phyloP scores from a whole-genome alignment of 129 eudicot species.

The Scalesia atractyloides region DNA sequence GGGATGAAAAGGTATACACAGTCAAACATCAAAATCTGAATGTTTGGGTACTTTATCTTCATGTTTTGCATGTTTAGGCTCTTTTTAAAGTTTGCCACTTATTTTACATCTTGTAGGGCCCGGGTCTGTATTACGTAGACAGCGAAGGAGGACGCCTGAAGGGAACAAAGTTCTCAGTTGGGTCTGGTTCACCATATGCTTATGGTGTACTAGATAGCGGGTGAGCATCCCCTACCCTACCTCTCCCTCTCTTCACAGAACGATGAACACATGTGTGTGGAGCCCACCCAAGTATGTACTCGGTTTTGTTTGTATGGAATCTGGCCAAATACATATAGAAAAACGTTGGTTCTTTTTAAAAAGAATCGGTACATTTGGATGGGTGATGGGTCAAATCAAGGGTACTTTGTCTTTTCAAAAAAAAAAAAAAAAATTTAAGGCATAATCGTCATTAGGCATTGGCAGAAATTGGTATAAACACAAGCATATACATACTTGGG shows the following conservation, averaged over 20 bases:
- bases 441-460: not conserved
- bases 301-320: not conserved
- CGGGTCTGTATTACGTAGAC: conserved; percentile 96
- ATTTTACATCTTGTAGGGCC: conserved; percentile 59
- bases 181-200: conserved; percentile 99
- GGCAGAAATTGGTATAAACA: not conserved
- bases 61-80: not conserved
- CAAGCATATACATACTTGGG: too few species aligned
- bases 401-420: not conserved
- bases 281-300: not conserved
- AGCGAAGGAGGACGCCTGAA: conserved; percentile 99
- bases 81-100: conserved; percentile 4
- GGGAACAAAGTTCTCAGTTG: conserved; percentile 93
- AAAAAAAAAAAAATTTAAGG: too few species aligned
- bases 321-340: not conserved
- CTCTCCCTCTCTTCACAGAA: not conserved
- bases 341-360: not conserved
- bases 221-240: conserved; percentile 38
- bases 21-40: not conserved
- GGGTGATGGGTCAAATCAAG: not conserved
- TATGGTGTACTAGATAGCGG: conserved; percentile 97
- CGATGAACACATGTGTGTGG: not conserved
- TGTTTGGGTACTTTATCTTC: not conserved
- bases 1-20: conserved; percentile 83
- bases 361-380: not conserved